Base-by-base conservation (phyloP, 2,329 filamentous ascomycete species). In the Basipetospora sp. region DNA sequence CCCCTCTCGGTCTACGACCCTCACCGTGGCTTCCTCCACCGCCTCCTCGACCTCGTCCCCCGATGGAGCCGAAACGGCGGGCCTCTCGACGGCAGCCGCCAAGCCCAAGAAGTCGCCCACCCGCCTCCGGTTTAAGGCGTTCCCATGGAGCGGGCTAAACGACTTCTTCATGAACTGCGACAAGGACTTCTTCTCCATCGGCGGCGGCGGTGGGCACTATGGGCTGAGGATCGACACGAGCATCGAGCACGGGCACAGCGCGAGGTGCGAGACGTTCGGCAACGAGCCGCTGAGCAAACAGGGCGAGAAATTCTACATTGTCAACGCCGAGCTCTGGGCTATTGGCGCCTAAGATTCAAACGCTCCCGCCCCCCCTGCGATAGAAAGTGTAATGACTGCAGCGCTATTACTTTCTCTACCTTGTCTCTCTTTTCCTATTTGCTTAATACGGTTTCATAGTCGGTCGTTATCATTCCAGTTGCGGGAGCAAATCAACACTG, bases 91-190 rank as follows among this genome's bases (percentile, higher is more conserved):
- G n/a, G n/a, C n/a, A n/a, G n/a, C n/a, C n/a, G n/a, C n/a, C n/a
- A n/a, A n/a, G n/a, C n/a, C 43, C 48, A 32, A 44, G 48, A 5
- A 47, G 22, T 6, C 48, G 31, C 48, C 53, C 4, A 82, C 88
- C 43, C 70, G 76, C 18, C 84, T 96, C 47, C 77, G 90, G 15
- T 98, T 98, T 69, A 94, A 94, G 59, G 88, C 88, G 0, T 98
- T 96, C 50, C 87, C 88, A 0, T 96, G 94, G 53, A 92, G 82
- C 40, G 90, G 90, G 4, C 73, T 93, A 29, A 96, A 98, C 55
- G 90, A 96, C 57, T 98, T 93, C 55, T 85, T 88, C 64, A 90
- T 96, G 47, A 81, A 92, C 50, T 96, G 88, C 58, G 86, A 96
- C 59, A 67, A 74, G 3, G 73, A 77, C 17, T 96, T 82, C 54